A percentile compares a stretch with the other conserved stretches of the same genome.
phyloP scores from a whole-genome alignment of 768 basidiomycete species.

The Brasilioporus rufonigricans region DNA sequence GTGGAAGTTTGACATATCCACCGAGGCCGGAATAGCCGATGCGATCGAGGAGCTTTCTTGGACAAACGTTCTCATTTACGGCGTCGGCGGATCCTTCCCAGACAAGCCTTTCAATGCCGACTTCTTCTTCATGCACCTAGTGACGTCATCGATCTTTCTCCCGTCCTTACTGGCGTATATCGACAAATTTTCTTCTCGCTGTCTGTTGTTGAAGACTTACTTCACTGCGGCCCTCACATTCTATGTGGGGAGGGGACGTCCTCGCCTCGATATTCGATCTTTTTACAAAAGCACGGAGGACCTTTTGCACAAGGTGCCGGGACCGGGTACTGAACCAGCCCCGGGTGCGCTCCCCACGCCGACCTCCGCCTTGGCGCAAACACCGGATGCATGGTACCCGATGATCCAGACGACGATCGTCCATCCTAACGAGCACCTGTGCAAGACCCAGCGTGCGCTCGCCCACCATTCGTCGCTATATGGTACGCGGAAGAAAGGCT shows the following conservation, averaged over 20 bases:
- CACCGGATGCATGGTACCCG: slow-evolving; percentile 57
- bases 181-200: slow-evolving; percentile 23
- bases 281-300: slow-evolving; percentile 31
- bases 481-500: slow-evolving; percentile 35
- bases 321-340: slow-evolving; percentile 23
- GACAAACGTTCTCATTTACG: slow-evolving; percentile 56
- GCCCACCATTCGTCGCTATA: slow-evolving; percentile 44
- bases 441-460: slow-evolving; percentile 48
- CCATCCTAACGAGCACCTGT: slow-evolving; percentile 56
- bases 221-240: slow-evolving; percentile 26
- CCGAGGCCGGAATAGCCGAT: slow-evolving; percentile 38
- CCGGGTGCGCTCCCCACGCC: slow-evolving; percentile 25
- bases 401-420: slow-evolving; percentile 51
- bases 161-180: slow-evolving; percentile 45
- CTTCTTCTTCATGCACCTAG: slow-evolving; percentile 69
- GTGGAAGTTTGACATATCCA: slow-evolving; percentile 43
- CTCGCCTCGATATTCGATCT: slow-evolving; percentile 27
- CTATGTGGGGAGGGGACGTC: slow-evolving; percentile 36
- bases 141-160: slow-evolving; percentile 65
- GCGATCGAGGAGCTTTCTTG: slow-evolving; percentile 66
- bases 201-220: slow-evolving; percentile 29
- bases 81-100: slow-evolving; percentile 48
- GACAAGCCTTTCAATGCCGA: slow-evolving; percentile 58
- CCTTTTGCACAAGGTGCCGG: slow-evolving; percentile 35
- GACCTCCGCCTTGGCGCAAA: slow-evolving; percentile 34